A percentile compares a stretch with the other conserved stretches of the same genome.
Evolutionary conservation across 306 rosid species (phyloP).

Genomic region (Gillenia trifoliata): DNA sequence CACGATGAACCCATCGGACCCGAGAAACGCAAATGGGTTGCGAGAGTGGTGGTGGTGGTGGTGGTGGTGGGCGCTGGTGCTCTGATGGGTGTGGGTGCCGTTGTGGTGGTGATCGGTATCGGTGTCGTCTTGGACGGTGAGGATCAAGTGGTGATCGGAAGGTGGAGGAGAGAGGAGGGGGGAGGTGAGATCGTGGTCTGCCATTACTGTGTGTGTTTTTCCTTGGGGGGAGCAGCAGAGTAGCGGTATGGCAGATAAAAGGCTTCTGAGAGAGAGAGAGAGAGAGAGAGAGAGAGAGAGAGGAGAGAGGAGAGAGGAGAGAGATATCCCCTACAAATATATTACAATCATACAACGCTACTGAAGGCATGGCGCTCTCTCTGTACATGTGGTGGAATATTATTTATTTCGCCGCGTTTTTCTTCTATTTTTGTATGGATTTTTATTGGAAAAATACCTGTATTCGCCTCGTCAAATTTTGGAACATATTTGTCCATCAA

Average conservation of each 20-base stretch:
- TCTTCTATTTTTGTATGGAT: too few relatives aligned
- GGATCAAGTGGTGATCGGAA: slow-evolving; percentile 45
- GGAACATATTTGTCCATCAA: too few relatives aligned
- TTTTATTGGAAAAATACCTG: too few relatives aligned
- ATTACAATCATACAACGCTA: too few relatives aligned
- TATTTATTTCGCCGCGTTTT: too few relatives aligned
- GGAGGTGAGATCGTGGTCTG: slow-evolving; percentile 43
- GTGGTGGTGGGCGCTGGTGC: slow-evolving; percentile 1
- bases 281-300: not conserved
- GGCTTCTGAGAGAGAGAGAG: not conserved
- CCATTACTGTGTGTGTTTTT: slow-evolving; percentile 34
- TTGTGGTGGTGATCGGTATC: not conserved
- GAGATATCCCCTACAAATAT: not conserved
- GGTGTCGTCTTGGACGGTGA: slow-evolving; percentile 28
- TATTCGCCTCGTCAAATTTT: too few relatives aligned
- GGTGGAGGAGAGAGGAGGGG: slow-evolving; percentile 51
- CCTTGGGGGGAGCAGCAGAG: not conserved
- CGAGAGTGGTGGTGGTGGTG: slow-evolving; percentile 5
- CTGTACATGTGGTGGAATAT: not conserved
- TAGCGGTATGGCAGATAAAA: not conserved
- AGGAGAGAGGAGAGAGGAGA: not conserved
- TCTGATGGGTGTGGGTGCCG: not conserved
- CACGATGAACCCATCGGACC: slow-evolving; percentile 46
- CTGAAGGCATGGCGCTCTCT: not conserved
- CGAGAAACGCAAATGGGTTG: slow-evolving; percentile 51